These are phyloP conservation scores for Sarocladium brachiariae DNA, from an alignment of 2,329 filamentous ascomycete species.

Conservation along the genomic window DNA sequence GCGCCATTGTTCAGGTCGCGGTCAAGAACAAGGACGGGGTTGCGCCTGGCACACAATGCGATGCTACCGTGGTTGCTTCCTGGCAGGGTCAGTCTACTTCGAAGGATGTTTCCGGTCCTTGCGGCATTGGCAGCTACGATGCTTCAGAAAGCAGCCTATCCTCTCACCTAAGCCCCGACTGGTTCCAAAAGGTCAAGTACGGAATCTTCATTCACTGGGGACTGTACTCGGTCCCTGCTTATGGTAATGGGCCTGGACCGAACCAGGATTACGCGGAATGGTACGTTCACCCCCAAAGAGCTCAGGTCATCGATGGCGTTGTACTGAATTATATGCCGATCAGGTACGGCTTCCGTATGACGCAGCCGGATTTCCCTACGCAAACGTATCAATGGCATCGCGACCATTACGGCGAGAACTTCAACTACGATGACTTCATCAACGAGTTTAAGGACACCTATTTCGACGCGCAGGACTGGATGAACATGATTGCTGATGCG, in stretches of 20 bases:
- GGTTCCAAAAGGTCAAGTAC: constrained; percentile 49
- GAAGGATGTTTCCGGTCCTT: not conserved
- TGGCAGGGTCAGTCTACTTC: not conserved
- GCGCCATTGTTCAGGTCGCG: constrained; percentile 10
- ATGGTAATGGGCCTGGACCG: constrained; percentile 35
- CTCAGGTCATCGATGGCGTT: not conserved
- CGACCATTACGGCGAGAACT: constrained; percentile 40
- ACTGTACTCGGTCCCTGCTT: constrained; percentile 46
- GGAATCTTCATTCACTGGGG: constrained; percentile 58
- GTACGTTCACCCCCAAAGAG: constrained; percentile 15
- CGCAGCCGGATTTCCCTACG: not conserved
- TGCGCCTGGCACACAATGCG: constrained; percentile 6
- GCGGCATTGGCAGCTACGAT: not conserved
- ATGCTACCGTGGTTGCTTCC: constrained; percentile 5
- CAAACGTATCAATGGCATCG: constrained; percentile 39
- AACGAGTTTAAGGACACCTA: constrained; percentile 41
- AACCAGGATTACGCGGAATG: constrained; percentile 36
- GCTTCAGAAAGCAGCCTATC: constrained; percentile 21
- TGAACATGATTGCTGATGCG: constrained; percentile 43
- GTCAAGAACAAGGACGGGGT: constrained; percentile 14
- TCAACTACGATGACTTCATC: constrained; percentile 50
- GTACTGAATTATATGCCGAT: too few relatives aligned
- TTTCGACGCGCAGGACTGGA: constrained; percentile 46
- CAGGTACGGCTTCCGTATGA: constrained; percentile 1
- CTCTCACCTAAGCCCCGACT: constrained; percentile 37